Base-by-base conservation (phyloP, 768 basidiomycete species). In the Tylopilus plumbeoviolaceoides region DNA sequence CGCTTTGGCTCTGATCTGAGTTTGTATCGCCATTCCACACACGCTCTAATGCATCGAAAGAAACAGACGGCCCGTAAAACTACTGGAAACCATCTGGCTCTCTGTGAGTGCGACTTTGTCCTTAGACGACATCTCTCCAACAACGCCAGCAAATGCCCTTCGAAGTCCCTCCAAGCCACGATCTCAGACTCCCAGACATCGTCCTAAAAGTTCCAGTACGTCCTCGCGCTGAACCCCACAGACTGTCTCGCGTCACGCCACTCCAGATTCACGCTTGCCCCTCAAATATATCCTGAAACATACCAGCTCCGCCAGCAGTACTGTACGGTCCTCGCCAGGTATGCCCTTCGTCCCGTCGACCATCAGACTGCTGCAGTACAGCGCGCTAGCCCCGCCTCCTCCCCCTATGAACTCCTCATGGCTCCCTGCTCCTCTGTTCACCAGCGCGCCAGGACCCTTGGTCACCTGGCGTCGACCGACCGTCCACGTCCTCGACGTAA, bases 41-140 rank as follows among this genome's bases (percentile, higher is more conserved):
- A 17, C 36, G 3, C 18, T 3, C 7, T 0, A 38, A 38, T 62
- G 52, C 27, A 50, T 7, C 40, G 21, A 23, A 48, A 1, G 18
- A 65, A 49, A 53, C 54, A 62, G 17, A 63, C 63, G 3, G 62
- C 62, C 1, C 59, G 57, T 25, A 63, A 63, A 36, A 59, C 56
- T 0, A 64, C 59, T 0, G 63, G 62, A 5, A 50, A 10, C 0
- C 62, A 62, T 38, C 1, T 23, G 2, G 14, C 0, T 5, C n/a
- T 57, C 3, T 17, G 58, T 63, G 42, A 54, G 61, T 46, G 20
- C 28, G 12, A 33, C 38, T 21, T 31, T 9, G 20, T 44, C 18
- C 4, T n/a, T n/a, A n/a, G 14, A 15, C 6, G 11, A 15, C 23
- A 23, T 12, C 21, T 12, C 36, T n/a, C 25, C 14, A 12, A 35